These are phyloP conservation scores for Coleophoma crateriformis DNA, from an alignment of 2,329 filamentous ascomycete species.

Conservation along the genomic window DNA sequence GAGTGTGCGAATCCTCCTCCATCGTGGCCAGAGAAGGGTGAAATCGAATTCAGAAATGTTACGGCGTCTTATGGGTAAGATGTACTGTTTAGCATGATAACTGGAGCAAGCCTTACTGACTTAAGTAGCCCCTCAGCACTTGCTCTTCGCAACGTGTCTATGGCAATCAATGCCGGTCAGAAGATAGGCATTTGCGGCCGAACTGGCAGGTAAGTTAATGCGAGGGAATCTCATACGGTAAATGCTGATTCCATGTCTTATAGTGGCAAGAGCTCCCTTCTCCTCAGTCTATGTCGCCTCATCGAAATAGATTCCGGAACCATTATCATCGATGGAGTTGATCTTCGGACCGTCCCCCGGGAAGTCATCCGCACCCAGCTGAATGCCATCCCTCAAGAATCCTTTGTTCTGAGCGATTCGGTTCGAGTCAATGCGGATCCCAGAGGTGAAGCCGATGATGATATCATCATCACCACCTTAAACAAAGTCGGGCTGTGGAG, in stretches of 20 bases:
- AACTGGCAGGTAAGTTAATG: conserved; percentile 29
- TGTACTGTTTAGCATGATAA: background rate
- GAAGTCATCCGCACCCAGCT: conserved; percentile 35
- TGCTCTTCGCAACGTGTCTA: conserved; percentile 21
- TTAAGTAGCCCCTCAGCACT: conserved; percentile 21
- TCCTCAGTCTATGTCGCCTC: conserved; percentile 42
- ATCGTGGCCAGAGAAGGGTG: conserved; percentile 4
- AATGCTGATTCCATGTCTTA: conserved; percentile 31
- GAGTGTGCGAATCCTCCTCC: conserved; percentile 27
- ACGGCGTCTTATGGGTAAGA: conserved; percentile 5
- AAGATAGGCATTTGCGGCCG: conserved; percentile 46
- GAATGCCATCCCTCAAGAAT: conserved; percentile 36
- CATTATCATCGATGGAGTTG: conserved; percentile 39
- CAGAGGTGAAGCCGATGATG: conserved; percentile 26
- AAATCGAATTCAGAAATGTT: conserved; percentile 1
- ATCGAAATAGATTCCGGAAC: conserved; percentile 28
- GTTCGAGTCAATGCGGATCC: conserved; percentile 43
- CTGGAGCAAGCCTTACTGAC: background rate
- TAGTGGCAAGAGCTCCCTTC: conserved; percentile 35
- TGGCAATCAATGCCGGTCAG: conserved; percentile 49
- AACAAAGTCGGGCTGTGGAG: conserved; percentile 37
- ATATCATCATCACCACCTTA: conserved; percentile 35
- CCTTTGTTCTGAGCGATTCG: conserved; percentile 38
- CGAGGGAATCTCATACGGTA: too few species aligned
- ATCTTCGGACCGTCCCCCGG: conserved; percentile 34